Percentiles rank a stretch among this genome's conserved stretches.
phyloP scores from a whole-genome alignment of 2,329 filamentous ascomycete genomes.

The Fusarium foetens region DNA sequence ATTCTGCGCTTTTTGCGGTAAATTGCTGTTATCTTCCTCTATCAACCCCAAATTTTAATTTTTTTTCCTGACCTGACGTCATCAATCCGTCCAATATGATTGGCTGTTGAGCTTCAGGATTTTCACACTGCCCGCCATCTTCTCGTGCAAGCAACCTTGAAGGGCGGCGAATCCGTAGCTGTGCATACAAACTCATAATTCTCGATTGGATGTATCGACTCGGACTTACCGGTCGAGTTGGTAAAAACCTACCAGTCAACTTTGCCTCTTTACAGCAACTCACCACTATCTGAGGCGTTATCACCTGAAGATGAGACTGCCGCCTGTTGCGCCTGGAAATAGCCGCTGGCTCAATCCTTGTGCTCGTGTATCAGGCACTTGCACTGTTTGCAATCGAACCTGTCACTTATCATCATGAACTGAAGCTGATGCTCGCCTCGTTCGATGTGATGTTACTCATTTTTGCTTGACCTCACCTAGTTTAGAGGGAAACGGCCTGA shows the following conservation, averaged over 20 bases:
- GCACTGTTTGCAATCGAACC: background rate
- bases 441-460: background rate
- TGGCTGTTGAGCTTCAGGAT: constrained; percentile 28
- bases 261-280: background rate
- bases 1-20: constrained; percentile 3
- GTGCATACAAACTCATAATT: background rate
- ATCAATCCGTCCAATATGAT: constrained; percentile 37
- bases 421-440: background rate
- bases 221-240: constrained; percentile 9
- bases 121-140: constrained; percentile 34
- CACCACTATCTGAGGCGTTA: background rate
- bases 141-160: constrained; percentile 25
- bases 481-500: background rate
- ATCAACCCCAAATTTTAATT: background rate
- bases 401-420: constrained; percentile 1
- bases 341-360: constrained; percentile 25
- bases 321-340: constrained; percentile 30
- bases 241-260: constrained; percentile 4
- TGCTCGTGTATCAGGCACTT: constrained; percentile 33
- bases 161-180: constrained; percentile 30
- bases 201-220: background rate
- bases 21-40: background rate
- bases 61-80: constrained; percentile 38
- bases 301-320: constrained; percentile 27
- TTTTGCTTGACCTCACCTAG: background rate